Percentiles rank a stretch among this genome's conserved stretches.
These are phyloP conservation scores for Apiospora malaysiana DNA, from an alignment of 2,329 filamentous ascomycete genomes.

Conservation along the genomic window DNA sequence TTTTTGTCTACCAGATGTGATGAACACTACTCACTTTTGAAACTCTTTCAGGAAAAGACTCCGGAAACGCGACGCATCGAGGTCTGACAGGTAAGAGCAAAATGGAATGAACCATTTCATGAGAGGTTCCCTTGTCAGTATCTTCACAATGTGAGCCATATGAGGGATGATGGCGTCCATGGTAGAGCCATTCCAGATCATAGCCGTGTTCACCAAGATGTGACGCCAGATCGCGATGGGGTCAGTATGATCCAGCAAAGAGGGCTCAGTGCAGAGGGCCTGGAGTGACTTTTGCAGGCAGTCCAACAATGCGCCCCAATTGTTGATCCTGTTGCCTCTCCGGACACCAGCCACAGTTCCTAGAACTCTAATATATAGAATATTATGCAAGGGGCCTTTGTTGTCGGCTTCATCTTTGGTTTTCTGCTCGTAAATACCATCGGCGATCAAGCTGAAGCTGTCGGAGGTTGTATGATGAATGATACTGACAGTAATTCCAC, in stretches of 20 bases:
- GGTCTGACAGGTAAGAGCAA: conserved; percentile 78
- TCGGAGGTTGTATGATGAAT: conserved; percentile 81
- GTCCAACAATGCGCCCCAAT: conserved; percentile 73
- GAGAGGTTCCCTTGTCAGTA: conserved; percentile 68
- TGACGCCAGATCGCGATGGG: conserved; percentile 57
- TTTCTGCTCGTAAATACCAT: conserved; percentile 62
- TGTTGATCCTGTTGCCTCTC: conserved; percentile 73
- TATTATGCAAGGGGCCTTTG: conserved; percentile 47
- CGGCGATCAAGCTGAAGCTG: conserved; percentile 73
- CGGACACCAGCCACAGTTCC: conserved; percentile 79
- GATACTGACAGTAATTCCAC: conserved; percentile 78
- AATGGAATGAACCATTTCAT: conserved; percentile 81
- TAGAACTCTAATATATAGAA: conserved; percentile 64
- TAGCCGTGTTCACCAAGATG: conserved; percentile 63
- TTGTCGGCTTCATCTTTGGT: conserved; percentile 43
- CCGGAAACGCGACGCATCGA: conserved; percentile 76
- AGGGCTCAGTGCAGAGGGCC: conserved; percentile 47
- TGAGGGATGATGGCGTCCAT: conserved; percentile 79
- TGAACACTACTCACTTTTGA: conserved; percentile 66
- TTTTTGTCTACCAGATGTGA: background rate
- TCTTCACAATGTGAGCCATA: conserved; percentile 68
- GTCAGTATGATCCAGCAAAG: conserved; percentile 43
- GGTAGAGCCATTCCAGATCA: conserved; percentile 76
- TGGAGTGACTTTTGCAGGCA: conserved; percentile 60
- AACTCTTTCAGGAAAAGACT: conserved; percentile 81